Base-by-base conservation (phyloP, 176 grass and related monocot species). In the Dendrocalamus sinicus region DNA sequence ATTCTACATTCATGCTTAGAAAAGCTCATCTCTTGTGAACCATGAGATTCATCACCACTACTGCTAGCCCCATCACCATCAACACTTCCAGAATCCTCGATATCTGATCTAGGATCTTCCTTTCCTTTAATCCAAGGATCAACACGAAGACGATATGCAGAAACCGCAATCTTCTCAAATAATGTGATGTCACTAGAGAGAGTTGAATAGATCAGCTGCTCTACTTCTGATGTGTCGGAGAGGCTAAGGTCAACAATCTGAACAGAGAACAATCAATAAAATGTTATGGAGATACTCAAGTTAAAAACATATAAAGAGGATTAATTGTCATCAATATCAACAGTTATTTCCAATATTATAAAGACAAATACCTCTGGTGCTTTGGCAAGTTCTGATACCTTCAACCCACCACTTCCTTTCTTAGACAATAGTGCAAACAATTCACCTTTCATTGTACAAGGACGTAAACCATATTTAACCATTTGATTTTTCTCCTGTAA, bases 121-220 rank as follows among this genome's bases (percentile, higher is more conserved):
- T 89, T 94, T 73, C 96, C 96, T 91, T 99, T 99, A 79, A 99
- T 92, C 30, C 86, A 76, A 37, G 93, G 93, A 83, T 99, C 93
- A 64, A 99, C 92, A 79, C 96, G 93, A 40, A 99, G 93, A 84
- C 96, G 94, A 86, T 94, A 99, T 84, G 94, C 90, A 90, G 90
- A 88, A 70, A 84, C 79, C 12, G 91, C 75, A 50, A 99, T 99
- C 82, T 94, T 99, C 84, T 99, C 96, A 88, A 99, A 99, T 76
- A 99, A 90, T 76, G 96, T 94, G 82, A 99, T 99, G n/a, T 99
- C 96, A 88, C 96, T 99, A 22, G 92, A 96, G 85, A 99, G 94
- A 76, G 90, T 96, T 58, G 73, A 91, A 80, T 76, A 78, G 76
- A 99, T 92, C 58, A 86, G 76, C 63, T 96, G 81, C 41, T 99